phyloP scores from a whole-genome alignment of 768 basidiomycete genomes.

The Mycena galopus region DNA sequence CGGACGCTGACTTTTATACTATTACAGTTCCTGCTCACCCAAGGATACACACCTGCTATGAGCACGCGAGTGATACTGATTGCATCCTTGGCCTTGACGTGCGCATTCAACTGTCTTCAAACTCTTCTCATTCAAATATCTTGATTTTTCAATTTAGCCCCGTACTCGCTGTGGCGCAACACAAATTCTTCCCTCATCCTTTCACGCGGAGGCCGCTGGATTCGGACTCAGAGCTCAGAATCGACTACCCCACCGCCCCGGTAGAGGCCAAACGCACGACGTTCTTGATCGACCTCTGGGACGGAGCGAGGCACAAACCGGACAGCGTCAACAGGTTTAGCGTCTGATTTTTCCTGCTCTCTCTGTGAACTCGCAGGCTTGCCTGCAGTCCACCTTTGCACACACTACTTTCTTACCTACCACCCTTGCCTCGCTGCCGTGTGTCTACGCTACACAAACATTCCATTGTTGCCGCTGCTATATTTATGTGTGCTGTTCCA shows the following conservation, averaged over 20 bases:
- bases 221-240: slow-evolving; percentile 36
- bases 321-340: slow-evolving; percentile 45
- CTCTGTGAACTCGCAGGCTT: background rate
- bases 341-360: slow-evolving; percentile 30
- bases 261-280: slow-evolving; percentile 32
- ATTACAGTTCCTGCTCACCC: slow-evolving; percentile 45
- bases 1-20: slow-evolving; percentile 7
- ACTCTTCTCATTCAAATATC: background rate
- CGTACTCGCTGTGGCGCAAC: slow-evolving; percentile 65
- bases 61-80: slow-evolving; percentile 65
- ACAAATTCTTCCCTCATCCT: slow-evolving; percentile 62
- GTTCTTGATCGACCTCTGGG: slow-evolving; percentile 44
- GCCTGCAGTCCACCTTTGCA: background rate
- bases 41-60: slow-evolving; percentile 64
- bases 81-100: slow-evolving; percentile 69
- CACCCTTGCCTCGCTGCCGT: background rate
- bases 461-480: background rate
- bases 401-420: background rate
- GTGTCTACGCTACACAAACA: background rate
- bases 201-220: slow-evolving; percentile 55
- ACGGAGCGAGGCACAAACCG: slow-evolving; percentile 36
- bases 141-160: slow-evolving; percentile 44
- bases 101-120: slow-evolving; percentile 42
- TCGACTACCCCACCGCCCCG: slow-evolving; percentile 36
- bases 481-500: background rate